Base-by-base conservation (phyloP, 345 rosid genomes). In the Pugionium cornutum region DNA sequence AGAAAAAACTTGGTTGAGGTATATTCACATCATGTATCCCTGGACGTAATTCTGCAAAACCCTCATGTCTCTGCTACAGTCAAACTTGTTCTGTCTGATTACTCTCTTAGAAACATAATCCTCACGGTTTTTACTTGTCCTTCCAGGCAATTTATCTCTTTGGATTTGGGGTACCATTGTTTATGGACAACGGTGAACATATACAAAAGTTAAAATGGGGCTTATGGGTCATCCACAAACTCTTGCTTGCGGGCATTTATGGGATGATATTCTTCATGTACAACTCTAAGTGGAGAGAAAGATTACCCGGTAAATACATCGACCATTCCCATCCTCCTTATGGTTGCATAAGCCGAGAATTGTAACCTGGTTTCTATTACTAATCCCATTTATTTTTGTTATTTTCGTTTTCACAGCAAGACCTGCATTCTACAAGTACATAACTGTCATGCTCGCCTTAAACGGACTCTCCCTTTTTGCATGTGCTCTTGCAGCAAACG, bases 231-330 rank as follows among this genome's bases (percentile, higher is more conserved):
- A 76, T 83, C 57, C 99, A 95, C 60, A 78, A 87, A 70, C 89
- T 95, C 32, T 86, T 87, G 57, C 89, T 91, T 3, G 87, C 96
- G 0, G 94, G 82, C 28, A 73, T 83, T 48, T 95, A 95, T 69
- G 94, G 92, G 61, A 30, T 76, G 70, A 87, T 91, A 68, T 54
- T 95, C 67, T 82, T 83, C 82, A 89, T 95, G 91, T 89, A 95
- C 77, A 86, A 84, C 72, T 89, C 96, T 4, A 82, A 75, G 73
- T 87, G 98, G 99, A 85, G 96, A 78, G 99, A 94, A 72, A 83
- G 91, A 63, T 70, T 92, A 58, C 98, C 98, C 2, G 97, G 98
- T 89, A 81, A 52, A 64, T 59, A 66, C 43, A 44, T 50, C 57
- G 1, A 40, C 28, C 64, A 7, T 18, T 5, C 43, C 2, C 29